Base-by-base conservation (phyloP, 228 moss, liverwort and hornwort genomes). In the Sphagnum fallax region DNA sequence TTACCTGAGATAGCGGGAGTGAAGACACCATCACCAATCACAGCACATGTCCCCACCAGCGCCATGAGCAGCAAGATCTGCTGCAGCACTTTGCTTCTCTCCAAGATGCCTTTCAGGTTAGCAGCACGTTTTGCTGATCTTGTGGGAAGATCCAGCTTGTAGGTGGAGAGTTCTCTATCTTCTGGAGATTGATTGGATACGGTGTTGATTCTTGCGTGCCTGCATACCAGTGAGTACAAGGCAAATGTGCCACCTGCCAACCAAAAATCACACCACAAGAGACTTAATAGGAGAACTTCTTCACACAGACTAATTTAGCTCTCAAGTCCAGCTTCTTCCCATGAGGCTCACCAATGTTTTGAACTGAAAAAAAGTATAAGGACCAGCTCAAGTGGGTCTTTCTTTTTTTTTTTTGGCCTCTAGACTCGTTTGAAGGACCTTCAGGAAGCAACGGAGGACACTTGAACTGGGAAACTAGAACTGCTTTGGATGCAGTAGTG, bases 21-120 rank as follows among this genome's bases (percentile, higher is more conserved):
- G 48, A 92, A 84, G 52, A 92, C 90, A 10, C 90, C 92, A 65
- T 92, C 92, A 48, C 90, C 92, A 63, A 93, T 93, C 14, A 93
- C 90, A 4, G 81, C 79, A 76, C 87, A 93, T 7, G 90, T 90
- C 53, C 93, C 93, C 12, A 68, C 32, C 48, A 93, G 82, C 0
- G 89, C 90, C 15, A 83, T 71, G 1, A 65, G 70, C 65, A 92
- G 88, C 65, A 92, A 70, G 12, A 90, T 7, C 3, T 71, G 48
- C 71, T 84, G 81, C 71, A 81, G 53, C 18, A 81, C 72, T 51
- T 71, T 82, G 68, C 51, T 88, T 13, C 73, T 68, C 71, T 88
- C 73, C 32, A 92, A 62, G 70, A 70, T 71, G 48, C 75, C 84
- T 53, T 81, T 92, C 4, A 88, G 49, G 50, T 60, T 68, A 5